These are phyloP conservation scores for Whalleya microplaca DNA, from an alignment of 2,329 filamentous ascomycete species.

Conservation along the genomic window DNA sequence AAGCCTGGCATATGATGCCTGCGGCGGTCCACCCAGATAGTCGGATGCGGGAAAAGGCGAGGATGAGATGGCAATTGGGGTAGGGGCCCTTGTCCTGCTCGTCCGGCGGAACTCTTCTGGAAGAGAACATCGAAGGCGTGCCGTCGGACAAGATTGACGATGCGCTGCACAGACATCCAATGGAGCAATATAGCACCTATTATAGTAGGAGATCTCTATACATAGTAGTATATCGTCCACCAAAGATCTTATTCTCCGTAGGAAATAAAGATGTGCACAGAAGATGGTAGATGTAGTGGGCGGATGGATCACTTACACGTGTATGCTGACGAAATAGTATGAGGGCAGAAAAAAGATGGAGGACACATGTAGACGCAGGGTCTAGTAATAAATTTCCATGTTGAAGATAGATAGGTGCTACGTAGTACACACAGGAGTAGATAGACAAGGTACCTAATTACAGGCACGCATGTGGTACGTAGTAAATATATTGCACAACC, in stretches of 20 bases:
- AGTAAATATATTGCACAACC: too few species aligned
- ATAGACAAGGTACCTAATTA: background rate
- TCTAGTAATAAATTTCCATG: background rate
- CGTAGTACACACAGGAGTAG: background rate
- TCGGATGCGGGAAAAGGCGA: slow-evolving; percentile 26
- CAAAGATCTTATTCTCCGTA: background rate
- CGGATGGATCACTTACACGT: background rate
- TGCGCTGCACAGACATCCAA: slow-evolving; percentile 2
- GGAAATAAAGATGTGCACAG: background rate
- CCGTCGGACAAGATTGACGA: slow-evolving; percentile 16
- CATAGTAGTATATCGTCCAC: background rate
- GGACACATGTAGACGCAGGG: background rate
- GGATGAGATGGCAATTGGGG: slow-evolving; percentile 11
- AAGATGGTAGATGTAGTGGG: background rate
- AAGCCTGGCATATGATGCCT: slow-evolving; percentile 2
- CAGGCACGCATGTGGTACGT: too few species aligned
- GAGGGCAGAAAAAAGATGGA: too few species aligned
- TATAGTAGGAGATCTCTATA: too few species aligned
- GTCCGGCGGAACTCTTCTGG: slow-evolving; percentile 27
- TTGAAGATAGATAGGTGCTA: background rate
- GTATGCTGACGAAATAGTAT: background rate
- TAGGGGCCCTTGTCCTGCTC: background rate
- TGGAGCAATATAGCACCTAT: too few species aligned
- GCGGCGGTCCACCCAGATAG: slow-evolving; percentile 26
- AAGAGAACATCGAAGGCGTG: slow-evolving; percentile 14